Evolutionary conservation across 75 land plant genomes (phyloP), one percentile per base, ranked within the genome.

Genomic region (Sequoiadendron giganteum): DNA sequence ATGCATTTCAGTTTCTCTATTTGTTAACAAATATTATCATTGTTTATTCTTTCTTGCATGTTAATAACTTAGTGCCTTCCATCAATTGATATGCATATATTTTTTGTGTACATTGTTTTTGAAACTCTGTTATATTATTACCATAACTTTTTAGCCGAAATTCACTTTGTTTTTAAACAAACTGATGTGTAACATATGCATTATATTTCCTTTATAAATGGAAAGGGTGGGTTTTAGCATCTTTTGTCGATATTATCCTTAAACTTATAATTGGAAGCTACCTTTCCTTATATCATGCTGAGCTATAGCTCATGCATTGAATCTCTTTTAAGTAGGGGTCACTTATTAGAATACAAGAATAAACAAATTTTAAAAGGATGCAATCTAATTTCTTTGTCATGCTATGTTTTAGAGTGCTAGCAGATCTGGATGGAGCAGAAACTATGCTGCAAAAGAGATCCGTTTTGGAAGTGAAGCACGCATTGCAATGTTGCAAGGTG

Each of bases 401-500:
- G 47, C 47, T 40, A 25, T 82, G 34, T 82, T 47, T 21, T 28
- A 82, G 84, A 82, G 14, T 82, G 84, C 84, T 21, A 47, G 84
- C 84, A 82, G 84, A 82, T 28, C n/a, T 8, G 84, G 84, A 61
- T 93, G 92, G 90, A 88, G 88, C 55, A 90, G 97, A 73, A 93
- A 93, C 55, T 97, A 94, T 93, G 94, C 95, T 2, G 98, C 98
- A 1, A 97, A 97, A 88, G 98, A 97, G 58, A 94, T 95, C 84
- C 92, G 83, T 34, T 97, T 95, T 89, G 99, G 99, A 28, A 92
- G 94, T 25, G 98, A 94, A 38, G 98, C 98, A 70, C 93, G 98
- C n/a, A 93, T 93, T 25, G 88, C 90, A 84, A 97, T 97, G 99
- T 93, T 97, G 10, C 94, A 92, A 82, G 99, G 98, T 40, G 97